A percentile compares a stretch with the other conserved stretches of the same genome.
Conservation (phyloP, 257 asterid species). For the Rhazya stricta region DNA sequence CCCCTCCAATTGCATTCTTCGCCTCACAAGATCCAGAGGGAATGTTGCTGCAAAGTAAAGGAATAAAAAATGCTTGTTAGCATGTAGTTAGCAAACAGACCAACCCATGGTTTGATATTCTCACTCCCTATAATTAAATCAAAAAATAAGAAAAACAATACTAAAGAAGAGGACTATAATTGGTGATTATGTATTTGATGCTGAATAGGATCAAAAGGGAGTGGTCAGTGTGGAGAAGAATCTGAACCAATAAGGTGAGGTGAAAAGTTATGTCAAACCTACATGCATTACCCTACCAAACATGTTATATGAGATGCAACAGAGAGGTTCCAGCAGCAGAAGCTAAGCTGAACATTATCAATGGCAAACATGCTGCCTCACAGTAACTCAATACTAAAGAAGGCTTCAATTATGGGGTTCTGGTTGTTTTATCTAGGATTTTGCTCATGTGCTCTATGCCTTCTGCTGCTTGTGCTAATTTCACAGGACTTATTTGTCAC, state of each 20-base stretch:
- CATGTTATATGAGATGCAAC: background rate
- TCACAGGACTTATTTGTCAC: no score
- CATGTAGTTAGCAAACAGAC: background rate
- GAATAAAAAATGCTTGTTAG: background rate
- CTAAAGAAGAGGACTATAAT: background rate
- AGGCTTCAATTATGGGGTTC: background rate
- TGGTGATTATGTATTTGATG: background rate
- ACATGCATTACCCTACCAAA: background rate
- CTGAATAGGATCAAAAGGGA: no score
- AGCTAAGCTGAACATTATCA: background rate
- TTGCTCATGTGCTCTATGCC: no score
- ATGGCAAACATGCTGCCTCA: background rate
- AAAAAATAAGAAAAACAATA: no score
- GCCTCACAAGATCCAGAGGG: constrained; percentile 90
- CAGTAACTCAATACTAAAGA: background rate
- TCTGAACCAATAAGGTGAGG: background rate
- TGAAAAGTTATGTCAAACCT: background rate
- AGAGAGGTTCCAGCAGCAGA: background rate
- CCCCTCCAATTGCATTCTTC: constrained; percentile 97
- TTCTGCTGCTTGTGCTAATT: no score
- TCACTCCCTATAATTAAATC: background rate
- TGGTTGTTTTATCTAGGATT: no score
- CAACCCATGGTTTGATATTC: background rate
- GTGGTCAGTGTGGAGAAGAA: no score
- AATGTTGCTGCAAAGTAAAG: constrained; percentile 55